Base-by-base conservation (phyloP, 2,329 filamentous ascomycete species). In the Geosmithia flava region DNA sequence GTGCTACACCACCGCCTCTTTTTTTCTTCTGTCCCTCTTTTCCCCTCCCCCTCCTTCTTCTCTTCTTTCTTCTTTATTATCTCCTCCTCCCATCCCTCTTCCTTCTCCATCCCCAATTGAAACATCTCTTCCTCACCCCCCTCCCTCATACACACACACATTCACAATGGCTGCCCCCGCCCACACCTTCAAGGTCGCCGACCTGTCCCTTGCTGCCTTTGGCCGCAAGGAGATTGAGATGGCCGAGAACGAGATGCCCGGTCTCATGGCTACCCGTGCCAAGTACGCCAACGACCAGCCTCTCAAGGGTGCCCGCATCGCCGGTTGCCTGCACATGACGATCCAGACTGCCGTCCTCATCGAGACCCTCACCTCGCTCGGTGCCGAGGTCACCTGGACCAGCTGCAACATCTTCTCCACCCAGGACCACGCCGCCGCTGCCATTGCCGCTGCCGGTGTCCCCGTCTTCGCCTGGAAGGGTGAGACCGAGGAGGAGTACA, bases 331-430 rank as follows among this genome's bases (percentile, higher is more conserved):
- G 68, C 90, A 96, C 84, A 96, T 95, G 91, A 97, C 93, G 68
- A 97, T 98, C 75, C 93, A 98, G 79, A 98, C 93, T 56, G 93
- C 93, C 61, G 93, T 98, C 65, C 84, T 98, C 63, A 98, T 98
- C 71, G 93, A 98, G 83, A 98, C 93, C 57, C 83, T 98, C 66
- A 86, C 79, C 63, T 76, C 84, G 59, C 88, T 98, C 62, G 93
- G 93, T 74, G 93, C 93, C 62, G 93, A 97, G 81, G 86, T 97
- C 62, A 98, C 93, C 67, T 97, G 93, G 93, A 86, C 91, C 53
- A 93, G 86, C 61, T 98, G 93, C 85, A 97, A 98, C 82, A 97
- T 98, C 73, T 98, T 96, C 85, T 93, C 86, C 68, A 97, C 91
- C 61, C 91, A 96, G 74, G 93, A 97, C 75, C 91, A 97, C 74